Percentiles rank a stretch among this genome's conserved stretches.
These are phyloP conservation scores for Cystofilobasidium capitatum DNA, from an alignment of 768 basidiomycete genomes.

Conservation along the genomic window DNA sequence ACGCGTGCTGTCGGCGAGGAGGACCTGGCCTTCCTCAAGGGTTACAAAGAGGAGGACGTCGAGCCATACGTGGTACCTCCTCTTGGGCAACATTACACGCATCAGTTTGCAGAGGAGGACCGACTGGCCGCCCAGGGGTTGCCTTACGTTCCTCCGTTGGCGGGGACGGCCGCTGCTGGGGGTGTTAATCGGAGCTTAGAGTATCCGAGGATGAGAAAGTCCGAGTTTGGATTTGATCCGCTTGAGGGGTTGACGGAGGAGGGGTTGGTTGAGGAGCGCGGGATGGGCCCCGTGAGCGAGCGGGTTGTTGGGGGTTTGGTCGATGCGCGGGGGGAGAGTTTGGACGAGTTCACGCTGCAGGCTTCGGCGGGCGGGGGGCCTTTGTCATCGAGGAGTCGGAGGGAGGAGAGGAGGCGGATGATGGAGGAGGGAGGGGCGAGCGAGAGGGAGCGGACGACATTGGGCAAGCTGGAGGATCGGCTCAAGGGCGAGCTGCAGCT, in stretches of 20 bases:
- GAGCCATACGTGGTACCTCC: constrained; percentile 79
- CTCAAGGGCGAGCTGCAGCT: constrained; percentile 42
- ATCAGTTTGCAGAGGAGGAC: constrained; percentile 92
- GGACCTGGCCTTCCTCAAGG: constrained; percentile 77
- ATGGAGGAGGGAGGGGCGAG: constrained; percentile 48
- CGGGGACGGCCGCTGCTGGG: constrained; percentile 26
- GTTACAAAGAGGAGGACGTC: constrained; percentile 74
- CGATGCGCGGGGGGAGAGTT: constrained; percentile 11
- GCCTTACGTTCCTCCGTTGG: neutral
- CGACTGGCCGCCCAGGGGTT: constrained; percentile 9
- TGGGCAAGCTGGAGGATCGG: constrained; percentile 42
- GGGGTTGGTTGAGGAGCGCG: constrained; percentile 61
- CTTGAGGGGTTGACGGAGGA: constrained; percentile 59
- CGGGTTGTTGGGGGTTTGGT: constrained; percentile 43
- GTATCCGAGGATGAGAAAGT: constrained; percentile 1
- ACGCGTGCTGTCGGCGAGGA: constrained; percentile 84
- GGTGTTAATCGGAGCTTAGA: neutral
- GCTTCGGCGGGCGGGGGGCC: neutral
- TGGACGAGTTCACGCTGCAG: neutral
- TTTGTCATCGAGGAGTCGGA: neutral
- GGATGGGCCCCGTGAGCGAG: constrained; percentile 81
- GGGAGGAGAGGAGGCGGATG: constrained; percentile 24
- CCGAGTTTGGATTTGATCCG: constrained; percentile 46
- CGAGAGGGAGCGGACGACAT: constrained; percentile 11
- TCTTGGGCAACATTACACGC: constrained; percentile 75